Percentiles rank a stretch among this genome's conserved stretches.
Conservation (phyloP, 208 protist species). For the Leishmania amazonensis region DNA sequence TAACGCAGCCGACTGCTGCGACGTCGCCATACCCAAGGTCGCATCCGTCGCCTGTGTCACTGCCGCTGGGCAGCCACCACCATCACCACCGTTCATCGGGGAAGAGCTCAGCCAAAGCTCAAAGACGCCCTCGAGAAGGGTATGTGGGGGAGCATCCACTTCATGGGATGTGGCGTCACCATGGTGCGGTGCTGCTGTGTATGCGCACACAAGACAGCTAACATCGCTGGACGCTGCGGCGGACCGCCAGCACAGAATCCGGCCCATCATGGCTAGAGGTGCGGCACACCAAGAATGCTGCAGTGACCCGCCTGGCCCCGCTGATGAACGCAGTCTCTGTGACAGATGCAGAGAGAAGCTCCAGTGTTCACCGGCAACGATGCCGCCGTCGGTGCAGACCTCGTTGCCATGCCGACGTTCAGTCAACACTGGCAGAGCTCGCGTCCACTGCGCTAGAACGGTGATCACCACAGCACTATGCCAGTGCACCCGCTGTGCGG, state of each 20-base stretch:
- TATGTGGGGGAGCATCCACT: neutral
- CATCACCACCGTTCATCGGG: neutral
- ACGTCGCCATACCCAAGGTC: neutral
- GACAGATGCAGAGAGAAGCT: conserved; percentile 18
- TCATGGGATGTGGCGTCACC: neutral
- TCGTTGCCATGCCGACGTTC: neutral
- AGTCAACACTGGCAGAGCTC: neutral
- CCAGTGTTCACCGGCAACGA: conserved; percentile 5
- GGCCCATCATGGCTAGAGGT: neutral
- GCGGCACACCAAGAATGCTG: neutral
- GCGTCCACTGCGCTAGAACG: conserved; percentile 14
- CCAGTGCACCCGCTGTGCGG: neutral
- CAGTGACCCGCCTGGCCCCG: neutral
- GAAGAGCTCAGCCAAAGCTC: neutral
- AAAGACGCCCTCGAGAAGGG: conserved; percentile 18
- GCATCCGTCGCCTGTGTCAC: neutral
- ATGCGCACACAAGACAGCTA: conserved; percentile 10
- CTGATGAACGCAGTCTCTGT: conserved; percentile 10
- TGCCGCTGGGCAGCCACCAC: neutral
- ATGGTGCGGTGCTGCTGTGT: neutral
- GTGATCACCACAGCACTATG: conserved; percentile 15
- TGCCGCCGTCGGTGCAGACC: neutral
- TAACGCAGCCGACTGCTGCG: neutral
- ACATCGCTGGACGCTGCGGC: neutral
- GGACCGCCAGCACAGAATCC: conserved; percentile 13